Base-by-base conservation (phyloP, 2,329 filamentous ascomycete genomes). In the Pseudopithomyces chartarum region DNA sequence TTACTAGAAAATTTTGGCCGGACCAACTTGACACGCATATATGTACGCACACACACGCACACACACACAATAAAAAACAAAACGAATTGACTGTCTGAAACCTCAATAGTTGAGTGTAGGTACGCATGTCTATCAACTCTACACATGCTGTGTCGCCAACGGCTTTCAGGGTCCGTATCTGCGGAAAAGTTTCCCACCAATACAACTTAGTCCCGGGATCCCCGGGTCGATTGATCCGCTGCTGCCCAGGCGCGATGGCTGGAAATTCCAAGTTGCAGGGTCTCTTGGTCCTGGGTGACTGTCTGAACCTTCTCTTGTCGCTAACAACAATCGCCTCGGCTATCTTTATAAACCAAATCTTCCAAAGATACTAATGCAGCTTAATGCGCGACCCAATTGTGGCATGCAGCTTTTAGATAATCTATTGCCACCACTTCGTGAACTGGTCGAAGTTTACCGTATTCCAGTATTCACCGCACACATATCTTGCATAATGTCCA, bases 291-390 rank as follows among this genome's bases (percentile, higher is more conserved):
- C 5, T 29, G 8, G 26, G 26, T 29, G 26, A 29, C 26, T n/a
- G 17, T 4, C 34, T 38, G 22, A 32, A 47, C 44, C 17, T 2
- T 47, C n/a, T 4, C 13, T 13, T 46, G 11, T 20, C 19, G 23
- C 38, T n/a, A 34, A 32, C 38, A 47, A 34, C 33, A 32, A 26
- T 17, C 22, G 38, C n/a, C 26, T 47, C 52, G 52, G 52, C 43
- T 54, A 54, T 54, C 50, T 45, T 23, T n/a, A 15, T 33, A 20
- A 17, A 40, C 29, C 46, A 29, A 29, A 29, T 29, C 26, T 29
- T 29, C 5, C 26, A 8, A 29, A 29, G 44, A 10, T 17, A 8
- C 15, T 13, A 15, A 36, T 34, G 51, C 42, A 45, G 19, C 29
- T 22, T 26, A 23, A 39, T n/a, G 49, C 49, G 42, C 34, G 22